phyloP scores from a whole-genome alignment of 352 stramenopile genomes.

The Discostella stelligera region DNA sequence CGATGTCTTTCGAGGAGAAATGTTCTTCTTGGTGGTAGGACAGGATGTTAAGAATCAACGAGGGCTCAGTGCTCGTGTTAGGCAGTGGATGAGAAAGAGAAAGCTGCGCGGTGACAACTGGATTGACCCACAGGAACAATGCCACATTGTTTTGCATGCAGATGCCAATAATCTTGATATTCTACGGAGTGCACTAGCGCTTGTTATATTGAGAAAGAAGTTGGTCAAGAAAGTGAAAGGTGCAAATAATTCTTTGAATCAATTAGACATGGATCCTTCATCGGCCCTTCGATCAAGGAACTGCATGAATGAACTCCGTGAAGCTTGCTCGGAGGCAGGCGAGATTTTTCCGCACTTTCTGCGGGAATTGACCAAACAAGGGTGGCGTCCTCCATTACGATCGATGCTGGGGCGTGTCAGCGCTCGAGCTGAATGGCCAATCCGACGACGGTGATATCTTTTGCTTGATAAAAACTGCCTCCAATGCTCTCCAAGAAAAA shows the following conservation, averaged over 20 bases:
- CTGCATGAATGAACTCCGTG: constrained; percentile 58
- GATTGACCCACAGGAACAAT: constrained; percentile 57
- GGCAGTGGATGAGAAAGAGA: constrained; percentile 36
- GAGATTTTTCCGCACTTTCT: constrained; percentile 60
- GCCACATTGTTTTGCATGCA: constrained; percentile 71
- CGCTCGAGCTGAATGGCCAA: constrained; percentile 62
- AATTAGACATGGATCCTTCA: constrained; percentile 7
- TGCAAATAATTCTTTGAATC: constrained; percentile 13
- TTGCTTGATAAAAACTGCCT: background rate
- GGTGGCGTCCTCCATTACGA: constrained; percentile 60
- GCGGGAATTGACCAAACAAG: constrained; percentile 53
- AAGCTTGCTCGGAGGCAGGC: constrained; percentile 52
- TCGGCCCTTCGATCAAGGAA: constrained; percentile 49
- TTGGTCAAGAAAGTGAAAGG: constrained; percentile 45
- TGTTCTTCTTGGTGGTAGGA: constrained; percentile 72
- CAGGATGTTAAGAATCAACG: constrained; percentile 66
- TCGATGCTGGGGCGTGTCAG: constrained; percentile 75
- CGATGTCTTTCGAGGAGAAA: constrained; percentile 66
- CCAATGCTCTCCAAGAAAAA: background rate
- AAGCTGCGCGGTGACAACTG: constrained; percentile 12
- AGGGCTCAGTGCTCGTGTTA: constrained; percentile 36
- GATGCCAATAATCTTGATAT: constrained; percentile 72
- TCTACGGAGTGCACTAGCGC: constrained; percentile 70
- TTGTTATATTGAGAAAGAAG: constrained; percentile 60
- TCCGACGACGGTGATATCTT: constrained; percentile 22